A percentile compares a stretch with the other conserved stretches of the same genome.
Evolutionary conservation across 2,329 filamentous ascomycete genomes (phyloP).

Genomic region (Colletotrichum shisoi): DNA sequence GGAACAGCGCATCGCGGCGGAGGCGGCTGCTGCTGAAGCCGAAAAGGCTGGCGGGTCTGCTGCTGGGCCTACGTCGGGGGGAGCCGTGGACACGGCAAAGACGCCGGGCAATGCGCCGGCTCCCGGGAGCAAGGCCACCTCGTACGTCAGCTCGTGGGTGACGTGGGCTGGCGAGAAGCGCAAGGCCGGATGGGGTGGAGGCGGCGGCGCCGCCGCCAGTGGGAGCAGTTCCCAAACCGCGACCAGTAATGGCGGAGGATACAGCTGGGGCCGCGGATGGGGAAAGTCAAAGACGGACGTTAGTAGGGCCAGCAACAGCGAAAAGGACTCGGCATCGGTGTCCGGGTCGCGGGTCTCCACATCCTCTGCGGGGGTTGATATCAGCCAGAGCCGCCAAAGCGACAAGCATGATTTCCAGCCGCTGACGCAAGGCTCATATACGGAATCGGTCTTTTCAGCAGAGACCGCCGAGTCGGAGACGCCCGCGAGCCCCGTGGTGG

Average conservation of each 20-base stretch:
- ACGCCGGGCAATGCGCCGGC: constrained; percentile 57
- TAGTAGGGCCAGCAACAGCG: constrained; percentile 29
- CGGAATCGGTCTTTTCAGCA: constrained; percentile 56
- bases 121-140: constrained; percentile 64
- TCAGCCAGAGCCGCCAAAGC: constrained; percentile 13
- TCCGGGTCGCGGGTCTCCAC: constrained; percentile 18
- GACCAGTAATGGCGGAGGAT: constrained; percentile 27
- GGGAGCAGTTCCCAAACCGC: constrained; percentile 17
- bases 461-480: constrained; percentile 39
- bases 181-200: constrained; percentile 57
- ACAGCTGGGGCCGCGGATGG: constrained; percentile 49
- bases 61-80: constrained; percentile 42
- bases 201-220: constrained; percentile 7
- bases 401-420: constrained; percentile 43
- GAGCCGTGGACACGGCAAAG: constrained; percentile 51
- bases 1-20: constrained; percentile 47
- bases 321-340: constrained; percentile 45
- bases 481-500: constrained; percentile 20
- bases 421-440: constrained; percentile 54
- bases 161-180: constrained; percentile 79
- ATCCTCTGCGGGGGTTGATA: constrained; percentile 26
- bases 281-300: constrained; percentile 41
- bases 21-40: constrained; percentile 41
- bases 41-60: constrained; percentile 37
- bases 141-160: constrained; percentile 74